phyloP scores from a whole-genome alignment of 2,329 filamentous ascomycete species.

The Metarhizium album region DNA sequence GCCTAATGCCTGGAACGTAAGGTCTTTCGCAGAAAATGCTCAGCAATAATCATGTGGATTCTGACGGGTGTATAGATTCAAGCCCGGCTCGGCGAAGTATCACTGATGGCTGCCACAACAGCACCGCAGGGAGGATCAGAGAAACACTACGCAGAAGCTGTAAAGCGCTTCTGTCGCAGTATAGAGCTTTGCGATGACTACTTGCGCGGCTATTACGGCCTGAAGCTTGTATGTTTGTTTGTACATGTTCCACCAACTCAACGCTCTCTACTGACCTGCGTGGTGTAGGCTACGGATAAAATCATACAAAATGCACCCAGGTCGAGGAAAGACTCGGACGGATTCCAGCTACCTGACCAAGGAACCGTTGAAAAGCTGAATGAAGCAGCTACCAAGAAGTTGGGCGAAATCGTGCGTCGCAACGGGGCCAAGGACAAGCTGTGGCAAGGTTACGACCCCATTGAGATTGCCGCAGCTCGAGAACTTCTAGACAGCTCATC shows the following conservation, averaged over 20 bases:
- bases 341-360: conserved; percentile 42
- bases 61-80: conserved; percentile 54
- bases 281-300: conserved; percentile 35
- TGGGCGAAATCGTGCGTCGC: conserved; percentile 64
- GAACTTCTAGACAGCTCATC: conserved; percentile 51
- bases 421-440: conserved; percentile 48
- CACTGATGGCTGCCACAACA: conserved; percentile 56
- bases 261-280: conserved; percentile 2
- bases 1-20: conserved; percentile 91
- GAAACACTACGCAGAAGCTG: conserved; percentile 55
- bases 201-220: conserved; percentile 80
- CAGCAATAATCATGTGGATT: not conserved
- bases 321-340: conserved; percentile 36
- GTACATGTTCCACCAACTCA: not conserved
- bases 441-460: conserved; percentile 63
- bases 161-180: conserved; percentile 80
- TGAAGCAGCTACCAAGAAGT: conserved; percentile 60
- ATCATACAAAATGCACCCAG: conserved; percentile 35
- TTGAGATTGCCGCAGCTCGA: conserved; percentile 61
- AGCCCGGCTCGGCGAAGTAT: conserved; percentile 73
- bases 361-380: conserved; percentile 57
- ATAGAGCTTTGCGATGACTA: conserved; percentile 93
- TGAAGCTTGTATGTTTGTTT: conserved; percentile 56
- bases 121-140: conserved; percentile 28
- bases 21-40: conserved; percentile 19